Base-by-base conservation (phyloP, 2,329 filamentous ascomycete species). In the Colletotrichum lini region DNA sequence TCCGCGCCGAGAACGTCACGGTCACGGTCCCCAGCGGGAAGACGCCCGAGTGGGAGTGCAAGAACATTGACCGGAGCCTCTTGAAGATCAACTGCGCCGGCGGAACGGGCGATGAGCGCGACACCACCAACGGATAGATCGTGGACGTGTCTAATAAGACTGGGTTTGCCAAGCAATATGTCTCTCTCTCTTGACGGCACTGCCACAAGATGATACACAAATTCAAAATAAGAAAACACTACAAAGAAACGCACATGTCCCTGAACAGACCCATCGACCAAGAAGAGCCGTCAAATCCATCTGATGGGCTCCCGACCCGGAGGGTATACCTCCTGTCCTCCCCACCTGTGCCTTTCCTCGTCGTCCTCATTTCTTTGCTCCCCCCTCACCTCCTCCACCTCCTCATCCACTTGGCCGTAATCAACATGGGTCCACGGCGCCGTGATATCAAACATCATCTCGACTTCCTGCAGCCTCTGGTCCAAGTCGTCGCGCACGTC, bases 21-120 rank as follows among this genome's bases (percentile, higher is more conserved):
- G 84, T 89, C 5, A 78, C 78, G 23, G 85, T 84, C 65, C 86
- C 87, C 0, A 84, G 78, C 53, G 86, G 85, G 4, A 79, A 80
- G 5, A 79, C 80, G 9, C 77, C 85, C 50, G 72, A 78, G 42
- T 87, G 82, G 70, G 77, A 81, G 35, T 87, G 86, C 74, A 81
- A 81, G 10, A 87, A 85, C 75, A 79, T 84, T 35, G 69, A 73
- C 23, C 50, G 66, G 9, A 49, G 16, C 21, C 52, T 72, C 2
- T 49, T 73, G 38, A 45, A 72, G 2, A 57, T 72, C 26, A 63
- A 66, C 52, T 72, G 72, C 57, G 56, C 64, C 16, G 18, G 64
- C 2, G 52, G 42, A 2, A 18, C 63, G 2, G 56, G 23, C 9
- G 56, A 35, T 21, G 65, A 71, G 1, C 58, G 68, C 0, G 58